Evolutionary conservation across 208 protist species (phyloP), one percentile per base, ranked within the genome.

Genomic region (Strigomonas culicis): DNA sequence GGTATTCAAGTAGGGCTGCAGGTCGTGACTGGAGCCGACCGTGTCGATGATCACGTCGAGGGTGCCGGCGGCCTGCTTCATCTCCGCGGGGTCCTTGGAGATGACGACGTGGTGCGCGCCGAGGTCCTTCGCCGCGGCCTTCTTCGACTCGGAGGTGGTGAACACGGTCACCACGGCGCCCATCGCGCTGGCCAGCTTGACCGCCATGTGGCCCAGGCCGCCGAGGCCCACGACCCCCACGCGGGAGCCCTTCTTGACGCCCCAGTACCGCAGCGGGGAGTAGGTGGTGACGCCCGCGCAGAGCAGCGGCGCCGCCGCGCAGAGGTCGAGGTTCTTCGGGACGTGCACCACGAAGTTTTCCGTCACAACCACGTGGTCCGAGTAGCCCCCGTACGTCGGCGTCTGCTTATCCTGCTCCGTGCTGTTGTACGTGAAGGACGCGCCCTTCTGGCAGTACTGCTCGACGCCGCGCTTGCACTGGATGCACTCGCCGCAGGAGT

Each of bases 281-380:
- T 80, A 97, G 10, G 84, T 88, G 8, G 93, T 97, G 61, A 93
- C 84, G 62, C 92, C 93, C 31, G 93, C 93, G 74, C 93, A 97
- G 47, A 96, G 66, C 28, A 97, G 80, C 59, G 92, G 92, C 2
- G 88, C 90, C 4, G 87, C 78, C 10, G 72, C 66, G 39, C 63
- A 69, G 51, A 86, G 73, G 69, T 84, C 66, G 15, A 96, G 71
- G 36, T 80, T 83, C 4, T 63, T 47, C 25, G 90, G 93, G 39
- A 97, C 80, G 56, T 68, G 62, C 59, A 92, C 41, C 21, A 87
- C 84, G 39, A 86, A 92, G 51, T 80, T 53, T 52, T 91, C 80
- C 24, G 67, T 22, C 24, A 89, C 88, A 31, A 90, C 75, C 27
- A 90, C 74, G 73, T 82, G 74, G 74, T 89, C 76, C 1, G 87